Evolutionary conservation across 2,329 filamentous ascomycete genomes (phyloP).

Genomic region (Plenodomus lindquistii): DNA sequence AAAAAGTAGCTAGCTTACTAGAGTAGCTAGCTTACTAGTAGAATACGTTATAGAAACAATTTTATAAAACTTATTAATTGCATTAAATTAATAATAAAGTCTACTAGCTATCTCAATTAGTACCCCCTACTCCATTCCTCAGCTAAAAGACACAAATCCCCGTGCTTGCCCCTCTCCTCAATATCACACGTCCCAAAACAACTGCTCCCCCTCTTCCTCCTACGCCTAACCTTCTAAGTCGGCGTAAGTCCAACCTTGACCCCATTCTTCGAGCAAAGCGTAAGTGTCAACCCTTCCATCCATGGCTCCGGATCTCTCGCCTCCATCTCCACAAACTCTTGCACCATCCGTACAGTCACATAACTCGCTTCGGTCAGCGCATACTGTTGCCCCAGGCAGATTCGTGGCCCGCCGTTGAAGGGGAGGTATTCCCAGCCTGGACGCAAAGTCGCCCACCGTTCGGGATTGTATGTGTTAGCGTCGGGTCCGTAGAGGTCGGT

Average conservation of each 20-base stretch:
- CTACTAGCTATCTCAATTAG: too few relatives aligned
- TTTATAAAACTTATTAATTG: too few relatives aligned
- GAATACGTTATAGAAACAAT: too few relatives aligned
- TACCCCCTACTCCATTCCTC: constrained; percentile 3
- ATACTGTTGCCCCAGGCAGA: constrained; percentile 44
- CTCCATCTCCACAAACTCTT: constrained; percentile 37
- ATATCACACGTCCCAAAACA: constrained; percentile 11
- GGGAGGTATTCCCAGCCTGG: constrained; percentile 46
- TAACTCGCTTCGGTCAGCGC: constrained; percentile 43
- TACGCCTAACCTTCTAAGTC: constrained; percentile 16
- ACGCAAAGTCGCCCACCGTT: constrained; percentile 50
- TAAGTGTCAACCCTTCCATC: constrained; percentile 37
- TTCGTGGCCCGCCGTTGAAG: constrained; percentile 46
- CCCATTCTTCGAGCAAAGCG: constrained; percentile 31
- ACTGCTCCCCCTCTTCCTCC: background rate
- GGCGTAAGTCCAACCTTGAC: constrained; percentile 34
- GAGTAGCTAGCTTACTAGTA: too few relatives aligned
- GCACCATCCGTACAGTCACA: constrained; percentile 37
- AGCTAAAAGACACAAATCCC: constrained; percentile 9
- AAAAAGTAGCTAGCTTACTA: too few relatives aligned
- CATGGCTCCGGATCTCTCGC: constrained; percentile 34
- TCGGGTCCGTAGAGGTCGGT: constrained; percentile 55
- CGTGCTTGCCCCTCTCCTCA: background rate
- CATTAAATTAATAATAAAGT: too few relatives aligned
- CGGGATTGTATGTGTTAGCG: constrained; percentile 53